Evolutionary conservation across 2,329 filamentous ascomycete species (phyloP), one percentile per base, ranked within the genome.

Genomic region (Aureobasidium sp.): DNA sequence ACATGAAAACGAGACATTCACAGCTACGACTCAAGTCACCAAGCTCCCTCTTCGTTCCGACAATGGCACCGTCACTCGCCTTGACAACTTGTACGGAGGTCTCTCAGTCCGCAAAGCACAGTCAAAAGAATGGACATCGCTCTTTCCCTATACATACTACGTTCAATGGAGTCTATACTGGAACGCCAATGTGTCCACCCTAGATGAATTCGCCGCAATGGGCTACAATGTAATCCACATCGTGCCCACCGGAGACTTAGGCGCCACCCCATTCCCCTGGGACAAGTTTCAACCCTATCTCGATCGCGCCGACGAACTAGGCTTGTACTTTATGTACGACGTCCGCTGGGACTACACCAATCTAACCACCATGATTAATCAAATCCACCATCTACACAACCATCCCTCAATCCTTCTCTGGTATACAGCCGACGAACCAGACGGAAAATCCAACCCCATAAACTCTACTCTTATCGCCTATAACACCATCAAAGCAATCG

Each of bases 381-480:
- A 77, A 62, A 67, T 77, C 44, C 64, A 70, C 0, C 65, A 58
- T 25, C 66, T 76, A 1, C 68, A 70, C 47, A 58, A 62, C 14
- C 74, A 74, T 45, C 70, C 70, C 4, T 69, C 67, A 1, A 70
- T 80, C 15, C 69, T 80, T 2, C 69, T 78, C 2, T 80, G 77
- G 74, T 80, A 80, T 65, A 78, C 77, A 2, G 77, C 72, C 12
- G 80, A 82, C 66, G 80, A 82, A 64, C 81, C 82, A 8, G 84
- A 85, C 67, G 84, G 84, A 20, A 77, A 78, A 68, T 77, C 80
- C 61, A 77, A 84, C 64, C 78, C 82, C 5, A 77, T 84, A 58
- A 74, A 79, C 63, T 75, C 76, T 0, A 76, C 81, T 0, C 58
- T 64, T 0, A 66, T 72, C 25, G 75, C 78, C 0, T 77, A 79